These are phyloP conservation scores for Phytophthora sojae DNA, from an alignment of 352 stramenopile species.

Conservation along the genomic window DNA sequence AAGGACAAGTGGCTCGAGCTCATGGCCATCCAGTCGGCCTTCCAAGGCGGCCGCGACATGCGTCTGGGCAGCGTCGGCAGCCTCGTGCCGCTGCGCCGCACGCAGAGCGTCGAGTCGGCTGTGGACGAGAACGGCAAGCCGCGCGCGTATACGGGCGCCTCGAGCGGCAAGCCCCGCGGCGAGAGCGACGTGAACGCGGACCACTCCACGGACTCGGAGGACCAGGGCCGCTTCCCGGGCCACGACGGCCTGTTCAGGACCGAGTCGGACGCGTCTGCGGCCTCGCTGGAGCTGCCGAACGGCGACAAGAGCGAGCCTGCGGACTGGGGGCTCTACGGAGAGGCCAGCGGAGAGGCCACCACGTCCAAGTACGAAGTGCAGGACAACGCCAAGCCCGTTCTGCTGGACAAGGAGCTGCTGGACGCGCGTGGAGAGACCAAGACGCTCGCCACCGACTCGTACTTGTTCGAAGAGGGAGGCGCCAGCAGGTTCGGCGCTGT, in stretches of 20 bases:
- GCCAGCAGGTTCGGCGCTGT: conserved; percentile 62
- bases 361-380: conserved; percentile 58
- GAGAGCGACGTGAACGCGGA: conserved; percentile 31
- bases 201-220: conserved; percentile 39
- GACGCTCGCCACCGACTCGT: conserved; percentile 58
- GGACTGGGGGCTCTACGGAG: conserved; percentile 69
- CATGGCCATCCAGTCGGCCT: conserved; percentile 48
- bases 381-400: conserved; percentile 42
- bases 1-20: conserved; percentile 77
- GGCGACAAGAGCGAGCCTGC: conserved; percentile 49
- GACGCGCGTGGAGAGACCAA: conserved; percentile 32
- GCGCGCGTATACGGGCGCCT: conserved; percentile 30
- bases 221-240: conserved; percentile 16
- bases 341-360: conserved; percentile 17
- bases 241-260: conserved; percentile 52
- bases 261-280: conserved; percentile 39
- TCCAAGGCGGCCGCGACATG: conserved; percentile 27
- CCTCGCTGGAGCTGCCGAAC: conserved; percentile 27
- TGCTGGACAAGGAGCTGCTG: conserved; percentile 72
- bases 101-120: conserved; percentile 30
- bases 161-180: conserved; percentile 20
- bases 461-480: conserved; percentile 66
- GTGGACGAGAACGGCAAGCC: conserved; percentile 22
- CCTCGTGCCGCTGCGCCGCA: conserved; percentile 34
- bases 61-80: conserved; percentile 34